Conservation (phyloP, 345 rosid genomes). For the Euphorbia lathyris region DNA sequence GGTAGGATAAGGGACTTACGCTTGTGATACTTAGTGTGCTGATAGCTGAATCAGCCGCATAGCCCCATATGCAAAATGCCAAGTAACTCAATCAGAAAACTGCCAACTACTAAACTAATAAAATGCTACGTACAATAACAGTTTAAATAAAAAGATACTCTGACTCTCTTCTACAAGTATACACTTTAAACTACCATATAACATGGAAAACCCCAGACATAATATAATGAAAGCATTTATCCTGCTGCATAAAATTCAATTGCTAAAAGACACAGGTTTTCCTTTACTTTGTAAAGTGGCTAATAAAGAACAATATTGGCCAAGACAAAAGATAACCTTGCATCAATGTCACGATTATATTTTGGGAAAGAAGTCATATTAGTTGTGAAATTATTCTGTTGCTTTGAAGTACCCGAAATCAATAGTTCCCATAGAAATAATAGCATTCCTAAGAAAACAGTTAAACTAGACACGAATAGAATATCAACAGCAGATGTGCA, state of each 20-base stretch:
- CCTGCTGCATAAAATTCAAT: conserved; percentile 1
- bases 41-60: conserved; percentile 69
- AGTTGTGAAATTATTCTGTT: neutral
- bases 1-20: conserved; percentile 57
- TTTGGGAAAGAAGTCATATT: neutral
- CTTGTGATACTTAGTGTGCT: conserved; percentile 98
- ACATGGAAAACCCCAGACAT: neutral
- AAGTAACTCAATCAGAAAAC: conserved; percentile 36
- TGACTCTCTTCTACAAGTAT: neutral
- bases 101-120: conserved; percentile 4
- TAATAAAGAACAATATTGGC: neutral
- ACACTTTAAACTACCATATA: neutral
- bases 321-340: neutral
- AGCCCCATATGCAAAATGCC: conserved; percentile 48
- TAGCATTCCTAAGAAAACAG: neutral
- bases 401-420: neutral
- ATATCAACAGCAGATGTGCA: too few species aligned
- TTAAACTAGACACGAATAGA: too few species aligned
- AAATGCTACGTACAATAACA: neutral
- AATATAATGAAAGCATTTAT: neutral
- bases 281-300: neutral
- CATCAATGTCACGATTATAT: neutral
- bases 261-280: neutral
- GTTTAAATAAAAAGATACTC: neutral
- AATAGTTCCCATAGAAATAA: neutral